Percentiles rank a stretch among this genome's conserved stretches.
phyloP scores from a whole-genome alignment of 108 stramenopile species.

The Craspedostauros australis region DNA sequence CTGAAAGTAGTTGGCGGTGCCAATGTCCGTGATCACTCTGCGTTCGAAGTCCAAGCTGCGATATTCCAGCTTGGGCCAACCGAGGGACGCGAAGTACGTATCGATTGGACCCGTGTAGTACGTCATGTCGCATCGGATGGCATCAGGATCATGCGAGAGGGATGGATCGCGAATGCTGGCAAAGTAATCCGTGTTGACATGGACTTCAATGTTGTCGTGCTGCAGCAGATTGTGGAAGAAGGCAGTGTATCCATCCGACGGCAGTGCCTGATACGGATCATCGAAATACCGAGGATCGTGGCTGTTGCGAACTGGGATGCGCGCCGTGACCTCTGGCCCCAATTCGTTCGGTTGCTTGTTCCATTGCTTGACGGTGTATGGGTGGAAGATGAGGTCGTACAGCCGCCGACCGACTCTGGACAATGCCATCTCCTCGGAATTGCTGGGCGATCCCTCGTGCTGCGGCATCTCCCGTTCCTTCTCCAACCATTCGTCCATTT shows the following conservation, averaged over 20 bases:
- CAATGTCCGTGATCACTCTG: conserved; percentile 33
- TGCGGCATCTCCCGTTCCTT: conserved; percentile 45
- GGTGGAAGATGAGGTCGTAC: conserved; percentile 67
- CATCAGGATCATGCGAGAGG: no score
- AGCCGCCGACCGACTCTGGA: conserved; percentile 55
- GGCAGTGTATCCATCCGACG: conserved; percentile 63
- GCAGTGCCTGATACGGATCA: conserved; percentile 72
- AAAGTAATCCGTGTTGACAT: conserved; percentile 64
- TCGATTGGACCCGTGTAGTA: conserved; percentile 81
- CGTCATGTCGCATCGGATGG: conserved; percentile 27
- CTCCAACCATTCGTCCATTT: conserved; percentile 72
- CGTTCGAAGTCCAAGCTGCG: conserved; percentile 69
- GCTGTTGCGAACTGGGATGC: conserved; percentile 70
- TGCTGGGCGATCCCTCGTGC: conserved; percentile 18
- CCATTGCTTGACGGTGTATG: conserved; percentile 84
- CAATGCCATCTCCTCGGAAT: conserved; percentile 76
- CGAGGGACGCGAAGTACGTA: conserved; percentile 57
- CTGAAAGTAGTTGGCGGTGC: conserved; percentile 38
- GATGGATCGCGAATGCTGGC: conserved; percentile 35
- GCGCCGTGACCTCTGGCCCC: conserved; percentile 62
- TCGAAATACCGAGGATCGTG: conserved; percentile 67
- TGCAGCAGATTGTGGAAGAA: conserved; percentile 58
- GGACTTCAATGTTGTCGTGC: conserved; percentile 52
- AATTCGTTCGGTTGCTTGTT: conserved; percentile 59
- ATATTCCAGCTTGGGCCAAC: conserved; percentile 73